Conservation (phyloP, 805 yeast genomes). For the Komagataella pseudopastoris region DNA sequence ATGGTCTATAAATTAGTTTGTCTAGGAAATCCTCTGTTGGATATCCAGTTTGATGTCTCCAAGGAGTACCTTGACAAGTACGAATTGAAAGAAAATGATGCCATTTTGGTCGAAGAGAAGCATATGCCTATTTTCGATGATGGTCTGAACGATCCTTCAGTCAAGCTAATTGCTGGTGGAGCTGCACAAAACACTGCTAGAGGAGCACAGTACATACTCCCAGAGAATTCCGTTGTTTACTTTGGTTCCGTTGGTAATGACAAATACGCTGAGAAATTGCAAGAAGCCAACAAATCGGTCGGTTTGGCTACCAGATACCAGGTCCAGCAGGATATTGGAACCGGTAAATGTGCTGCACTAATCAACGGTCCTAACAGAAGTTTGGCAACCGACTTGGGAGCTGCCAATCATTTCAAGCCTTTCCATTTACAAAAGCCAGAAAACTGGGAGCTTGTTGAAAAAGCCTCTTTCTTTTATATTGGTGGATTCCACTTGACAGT, state of each 20-base stretch:
- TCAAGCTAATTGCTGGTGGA: conserved; percentile 88
- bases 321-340: conserved; percentile 61
- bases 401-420: conserved; percentile 94
- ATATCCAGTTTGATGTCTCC: conserved; percentile 68
- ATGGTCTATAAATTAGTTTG: conserved; percentile 66
- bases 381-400: conserved; percentile 89
- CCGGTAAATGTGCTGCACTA: conserved; percentile 98
- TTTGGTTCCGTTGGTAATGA: conserved; percentile 96
- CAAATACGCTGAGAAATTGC: conserved; percentile 67
- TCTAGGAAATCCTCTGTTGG: conserved; percentile 82
- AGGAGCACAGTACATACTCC: conserved; percentile 91
- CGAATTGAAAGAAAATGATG: conserved; percentile 81
- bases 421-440: conserved; percentile 78
- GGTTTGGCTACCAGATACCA: conserved; percentile 83
- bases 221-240: conserved; percentile 72
- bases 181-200: conserved; percentile 99
- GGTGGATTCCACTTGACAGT: conserved; percentile 99
- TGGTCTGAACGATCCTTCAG: conserved; percentile 43
- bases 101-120: conserved; percentile 71
- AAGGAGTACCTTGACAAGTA: conserved; percentile 65
- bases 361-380: conserved; percentile 79
- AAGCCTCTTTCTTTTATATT: conserved; percentile 73
- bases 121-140: conserved; percentile 83
- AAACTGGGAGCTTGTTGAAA: conserved; percentile 79
- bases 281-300: conserved; percentile 72